phyloP scores from a whole-genome alignment of 495 filamentous ascomycete species.

The Penicillium chermesinum region DNA sequence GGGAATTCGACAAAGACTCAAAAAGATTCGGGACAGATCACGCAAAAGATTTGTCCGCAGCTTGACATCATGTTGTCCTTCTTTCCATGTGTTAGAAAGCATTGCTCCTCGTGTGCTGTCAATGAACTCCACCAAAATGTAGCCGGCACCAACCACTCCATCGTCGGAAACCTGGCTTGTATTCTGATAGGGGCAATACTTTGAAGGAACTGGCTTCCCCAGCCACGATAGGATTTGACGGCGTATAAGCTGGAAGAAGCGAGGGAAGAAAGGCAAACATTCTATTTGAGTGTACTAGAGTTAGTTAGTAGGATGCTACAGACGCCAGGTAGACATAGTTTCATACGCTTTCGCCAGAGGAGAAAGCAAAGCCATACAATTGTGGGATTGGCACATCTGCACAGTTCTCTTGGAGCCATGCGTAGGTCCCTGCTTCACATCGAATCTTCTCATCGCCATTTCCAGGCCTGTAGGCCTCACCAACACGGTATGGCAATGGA shows the following conservation, averaged over 20 bases:
- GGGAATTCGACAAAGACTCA: constrained; percentile 17
- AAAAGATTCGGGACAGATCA: constrained; percentile 20
- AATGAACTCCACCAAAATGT: constrained; percentile 30
- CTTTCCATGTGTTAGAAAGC: constrained; percentile 1
- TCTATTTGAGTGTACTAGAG: too few species aligned
- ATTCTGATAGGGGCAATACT: constrained; percentile 17
- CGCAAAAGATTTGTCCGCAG: constrained; percentile 23
- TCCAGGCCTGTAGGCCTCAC: constrained; percentile 28
- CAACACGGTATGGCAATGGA: constrained; percentile 36
- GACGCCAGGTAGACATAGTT: constrained; percentile 7
- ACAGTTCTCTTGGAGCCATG: constrained; percentile 33
- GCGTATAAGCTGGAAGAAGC: constrained; percentile 6
- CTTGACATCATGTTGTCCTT: neutral
- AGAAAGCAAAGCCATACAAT: constrained; percentile 30
- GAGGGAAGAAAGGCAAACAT: too few species aligned
- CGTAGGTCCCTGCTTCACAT: constrained; percentile 34
- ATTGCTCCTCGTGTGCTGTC: constrained; percentile 7
- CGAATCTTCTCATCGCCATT: constrained; percentile 38
- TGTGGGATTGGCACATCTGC: constrained; percentile 28
- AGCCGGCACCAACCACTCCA: constrained; percentile 14
- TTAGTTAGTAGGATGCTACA: neutral
- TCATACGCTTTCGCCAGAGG: neutral
- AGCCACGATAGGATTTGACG: constrained; percentile 13
- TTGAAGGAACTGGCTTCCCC: constrained; percentile 14
- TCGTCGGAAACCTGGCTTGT: too few species aligned